These are phyloP conservation scores for Carex scoparia DNA, from an alignment of 176 grass and related monocot species.

Conservation along the genomic window DNA sequence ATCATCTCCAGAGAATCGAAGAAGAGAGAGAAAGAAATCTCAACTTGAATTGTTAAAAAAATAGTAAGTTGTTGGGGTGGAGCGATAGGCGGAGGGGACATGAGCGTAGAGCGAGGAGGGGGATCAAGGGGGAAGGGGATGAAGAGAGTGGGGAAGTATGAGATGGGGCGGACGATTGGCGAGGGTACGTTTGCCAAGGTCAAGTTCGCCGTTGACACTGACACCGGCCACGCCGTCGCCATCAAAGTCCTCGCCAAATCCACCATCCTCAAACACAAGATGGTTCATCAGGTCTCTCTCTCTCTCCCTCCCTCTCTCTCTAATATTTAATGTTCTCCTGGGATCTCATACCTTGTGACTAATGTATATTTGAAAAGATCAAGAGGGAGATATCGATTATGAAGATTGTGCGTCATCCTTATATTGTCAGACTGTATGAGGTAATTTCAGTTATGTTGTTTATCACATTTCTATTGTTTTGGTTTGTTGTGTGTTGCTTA, in stretches of 20 bases:
- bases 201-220: conserved; percentile 72
- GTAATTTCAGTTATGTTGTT: conserved; percentile 23
- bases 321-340: not conserved
- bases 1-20: not conserved
- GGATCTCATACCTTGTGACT: not conserved
- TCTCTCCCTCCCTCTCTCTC: not conserved
- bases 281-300: conserved; percentile 68
- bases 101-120: not conserved
- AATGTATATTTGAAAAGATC: conserved; percentile 44
- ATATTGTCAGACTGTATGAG: conserved; percentile 85
- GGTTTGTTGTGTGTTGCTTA: not conserved
- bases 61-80: not conserved
- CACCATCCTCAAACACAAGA: conserved; percentile 75
- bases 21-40: not conserved
- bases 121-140: conserved; percentile 9
- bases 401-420: conserved; percentile 93
- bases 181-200: conserved; percentile 95
- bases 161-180: conserved; percentile 85
- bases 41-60: not conserved
- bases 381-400: conserved; percentile 99
- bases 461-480: not conserved
- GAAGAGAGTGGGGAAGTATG: conserved; percentile 78
- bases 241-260: conserved; percentile 88
- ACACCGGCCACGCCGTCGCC: conserved; percentile 56
- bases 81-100: not conserved